Percentiles rank a stretch among this genome's conserved stretches.
phyloP scores from a whole-genome alignment of 2,329 filamentous ascomycete species.

The Pyrenophora tritici-repentis region DNA sequence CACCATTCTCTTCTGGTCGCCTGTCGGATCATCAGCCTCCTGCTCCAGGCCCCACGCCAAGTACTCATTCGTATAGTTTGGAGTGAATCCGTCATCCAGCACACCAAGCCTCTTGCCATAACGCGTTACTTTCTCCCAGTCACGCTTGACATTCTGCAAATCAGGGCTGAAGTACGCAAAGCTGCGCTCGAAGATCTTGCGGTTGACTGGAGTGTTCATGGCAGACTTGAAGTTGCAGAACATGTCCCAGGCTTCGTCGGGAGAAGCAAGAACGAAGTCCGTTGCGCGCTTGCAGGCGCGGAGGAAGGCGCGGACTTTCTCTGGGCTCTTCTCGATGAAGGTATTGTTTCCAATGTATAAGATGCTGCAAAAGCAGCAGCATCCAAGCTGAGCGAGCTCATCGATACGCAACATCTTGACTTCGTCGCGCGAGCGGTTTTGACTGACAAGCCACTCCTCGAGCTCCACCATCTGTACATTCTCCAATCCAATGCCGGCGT shows the following conservation, averaged over 20 bases:
- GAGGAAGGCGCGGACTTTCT: conserved; percentile 70
- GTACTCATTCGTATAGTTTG: conserved; percentile 77
- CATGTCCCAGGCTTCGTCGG: conserved; percentile 67
- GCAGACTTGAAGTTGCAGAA: conserved; percentile 74
- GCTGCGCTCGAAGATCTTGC: conserved; percentile 79
- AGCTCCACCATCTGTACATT: conserved; percentile 85
- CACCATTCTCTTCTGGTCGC: conserved; percentile 76
- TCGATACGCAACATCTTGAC: conserved; percentile 84
- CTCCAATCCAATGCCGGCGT: conserved; percentile 77
- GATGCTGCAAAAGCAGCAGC: conserved; percentile 84
- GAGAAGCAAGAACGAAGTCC: conserved; percentile 69
- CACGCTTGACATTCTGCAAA: conserved; percentile 73
- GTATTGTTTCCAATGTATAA: conserved; percentile 78
- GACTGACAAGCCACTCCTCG: conserved; percentile 71
- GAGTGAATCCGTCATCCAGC: conserved; percentile 64
- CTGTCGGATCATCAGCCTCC: conserved; percentile 69
- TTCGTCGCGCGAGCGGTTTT: conserved; percentile 67
- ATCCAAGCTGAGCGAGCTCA: conserved; percentile 76
- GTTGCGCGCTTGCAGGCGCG: conserved; percentile 75
- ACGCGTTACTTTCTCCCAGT: conserved; percentile 77
- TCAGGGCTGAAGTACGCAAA: conserved; percentile 78
- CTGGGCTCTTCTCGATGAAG: conserved; percentile 69
- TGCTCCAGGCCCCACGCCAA: conserved; percentile 67
- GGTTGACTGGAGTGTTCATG: conserved; percentile 70
- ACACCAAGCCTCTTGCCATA: conserved; percentile 77